Conservation (phyloP, 2,329 filamentous ascomycete species). For the Drechslerella dactyloides region DNA sequence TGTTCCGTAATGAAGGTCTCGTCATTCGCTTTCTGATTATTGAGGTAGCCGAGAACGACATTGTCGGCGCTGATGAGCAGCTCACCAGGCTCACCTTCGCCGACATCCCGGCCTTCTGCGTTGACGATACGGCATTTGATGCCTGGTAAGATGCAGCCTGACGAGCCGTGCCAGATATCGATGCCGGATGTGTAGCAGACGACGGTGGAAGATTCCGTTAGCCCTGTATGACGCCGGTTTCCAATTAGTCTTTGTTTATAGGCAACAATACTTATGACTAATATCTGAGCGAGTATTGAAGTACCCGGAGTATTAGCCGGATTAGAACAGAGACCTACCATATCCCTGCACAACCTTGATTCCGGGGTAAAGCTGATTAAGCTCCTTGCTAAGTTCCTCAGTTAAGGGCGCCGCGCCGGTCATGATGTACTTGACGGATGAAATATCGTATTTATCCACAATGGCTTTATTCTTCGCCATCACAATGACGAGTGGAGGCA, state of each 20-base stretch:
- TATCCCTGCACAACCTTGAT: constrained; percentile 76
- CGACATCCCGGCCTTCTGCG: constrained; percentile 73
- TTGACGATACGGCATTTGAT: constrained; percentile 71
- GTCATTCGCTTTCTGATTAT: constrained; percentile 80
- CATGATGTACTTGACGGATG: constrained; percentile 69
- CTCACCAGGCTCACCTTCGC: constrained; percentile 77
- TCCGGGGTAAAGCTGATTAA: constrained; percentile 67
- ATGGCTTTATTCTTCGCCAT: constrained; percentile 70
- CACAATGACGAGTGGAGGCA: constrained; percentile 81
- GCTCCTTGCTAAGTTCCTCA: constrained; percentile 71
- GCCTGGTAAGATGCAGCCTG: constrained; percentile 72
- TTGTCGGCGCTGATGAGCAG: constrained; percentile 78
- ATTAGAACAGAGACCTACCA: constrained; percentile 59
- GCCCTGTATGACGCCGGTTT: constrained; percentile 60
- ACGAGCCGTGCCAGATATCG: constrained; percentile 75
- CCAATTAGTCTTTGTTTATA: background rate
- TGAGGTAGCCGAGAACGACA: constrained; percentile 80
- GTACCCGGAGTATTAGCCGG: too few species aligned
- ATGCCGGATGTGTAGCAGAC: constrained; percentile 66
- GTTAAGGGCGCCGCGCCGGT: constrained; percentile 81
- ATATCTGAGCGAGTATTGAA: too few species aligned
- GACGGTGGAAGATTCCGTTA: constrained; percentile 79
- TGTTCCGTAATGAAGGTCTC: constrained; percentile 78
- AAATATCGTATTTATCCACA: constrained; percentile 73
- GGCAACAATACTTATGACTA: background rate